Conservation (phyloP, 805 yeast genomes). For the Lachancea nothofagi region DNA sequence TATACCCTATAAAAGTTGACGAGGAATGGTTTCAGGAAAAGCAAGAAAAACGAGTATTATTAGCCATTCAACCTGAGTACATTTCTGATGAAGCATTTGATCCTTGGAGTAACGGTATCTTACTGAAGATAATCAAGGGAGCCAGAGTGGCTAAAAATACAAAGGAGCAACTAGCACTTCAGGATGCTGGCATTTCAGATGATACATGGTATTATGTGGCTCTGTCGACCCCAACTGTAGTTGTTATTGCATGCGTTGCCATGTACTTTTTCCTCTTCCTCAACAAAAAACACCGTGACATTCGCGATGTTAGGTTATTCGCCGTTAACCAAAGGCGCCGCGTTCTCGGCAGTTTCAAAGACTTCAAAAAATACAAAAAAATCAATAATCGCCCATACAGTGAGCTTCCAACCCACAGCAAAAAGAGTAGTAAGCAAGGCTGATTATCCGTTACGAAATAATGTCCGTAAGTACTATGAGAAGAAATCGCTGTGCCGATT, state of each 20-base stretch:
- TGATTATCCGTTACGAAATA: slow-evolving; percentile 4
- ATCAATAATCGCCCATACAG: slow-evolving; percentile 37
- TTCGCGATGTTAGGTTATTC: slow-evolving; percentile 38
- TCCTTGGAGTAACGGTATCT: slow-evolving; percentile 46
- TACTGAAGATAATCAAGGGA: slow-evolving; percentile 40
- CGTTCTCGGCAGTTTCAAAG: slow-evolving; percentile 37
- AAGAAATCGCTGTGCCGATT: no score
- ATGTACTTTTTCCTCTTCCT: slow-evolving; percentile 60
- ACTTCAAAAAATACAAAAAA: slow-evolving; percentile 27
- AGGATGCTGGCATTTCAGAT: slow-evolving; percentile 42
- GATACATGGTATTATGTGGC: slow-evolving; percentile 56
- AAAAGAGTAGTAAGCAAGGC: slow-evolving; percentile 25
- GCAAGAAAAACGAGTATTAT: slow-evolving; percentile 49
- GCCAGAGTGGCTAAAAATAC: slow-evolving; percentile 38
- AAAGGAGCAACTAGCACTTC: slow-evolving; percentile 39
- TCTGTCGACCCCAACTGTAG: slow-evolving; percentile 63
- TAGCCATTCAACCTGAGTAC: slow-evolving; percentile 70
- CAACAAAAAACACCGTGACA: slow-evolving; percentile 53
- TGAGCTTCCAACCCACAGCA: slow-evolving; percentile 37
- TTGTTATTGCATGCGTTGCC: slow-evolving; percentile 49
- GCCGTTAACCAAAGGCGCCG: slow-evolving; percentile 35
- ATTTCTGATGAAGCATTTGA: slow-evolving; percentile 63
- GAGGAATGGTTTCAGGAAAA: slow-evolving; percentile 60
- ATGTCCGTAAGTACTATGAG: neutral
- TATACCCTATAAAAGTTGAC: slow-evolving; percentile 52